A percentile compares a stretch with the other conserved stretches of the same genome.
Conservation (phyloP, 148 eudicot species). For the Rhododendron henanense region DNA sequence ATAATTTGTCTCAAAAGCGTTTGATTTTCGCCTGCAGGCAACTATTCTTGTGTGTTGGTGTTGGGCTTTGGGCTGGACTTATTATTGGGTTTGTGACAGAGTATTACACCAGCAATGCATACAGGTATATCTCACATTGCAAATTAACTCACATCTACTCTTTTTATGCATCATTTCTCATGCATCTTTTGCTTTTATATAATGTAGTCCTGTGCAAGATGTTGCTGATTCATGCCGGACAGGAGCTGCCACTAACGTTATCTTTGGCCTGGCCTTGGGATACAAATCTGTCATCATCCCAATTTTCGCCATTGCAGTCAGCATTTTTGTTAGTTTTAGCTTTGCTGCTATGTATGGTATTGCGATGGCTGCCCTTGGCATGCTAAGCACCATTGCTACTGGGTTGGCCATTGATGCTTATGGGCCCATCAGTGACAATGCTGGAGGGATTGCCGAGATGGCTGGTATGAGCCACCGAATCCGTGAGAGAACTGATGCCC, state of each 20-base stretch:
- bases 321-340: conserved; percentile 43
- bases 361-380: conserved; percentile 51
- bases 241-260: conserved; percentile 76
- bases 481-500: conserved; percentile 59
- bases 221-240: conserved; percentile 80
- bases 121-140: conserved; percentile 27
- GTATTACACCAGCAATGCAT: conserved; percentile 57
- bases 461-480: conserved; percentile 59
- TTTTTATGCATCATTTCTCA: conserved; percentile 16
- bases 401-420: conserved; percentile 61
- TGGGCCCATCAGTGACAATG: conserved; percentile 61
- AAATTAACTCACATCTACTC: not conserved
- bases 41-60: conserved; percentile 44
- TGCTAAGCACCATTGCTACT: conserved; percentile 60
- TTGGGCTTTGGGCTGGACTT: conserved; percentile 61
- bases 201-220: conserved; percentile 60
- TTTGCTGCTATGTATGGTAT: conserved; percentile 52
- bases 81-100: conserved; percentile 54
- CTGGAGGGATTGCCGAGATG: conserved; percentile 65
- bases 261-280: conserved; percentile 70
- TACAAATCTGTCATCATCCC: conserved; percentile 61
- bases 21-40: conserved; percentile 30
- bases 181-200: not conserved
- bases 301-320: conserved; percentile 43
- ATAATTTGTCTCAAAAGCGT: not conserved